phyloP scores from a whole-genome alignment of 768 basidiomycete species.

The Melanogaster broomeanus region DNA sequence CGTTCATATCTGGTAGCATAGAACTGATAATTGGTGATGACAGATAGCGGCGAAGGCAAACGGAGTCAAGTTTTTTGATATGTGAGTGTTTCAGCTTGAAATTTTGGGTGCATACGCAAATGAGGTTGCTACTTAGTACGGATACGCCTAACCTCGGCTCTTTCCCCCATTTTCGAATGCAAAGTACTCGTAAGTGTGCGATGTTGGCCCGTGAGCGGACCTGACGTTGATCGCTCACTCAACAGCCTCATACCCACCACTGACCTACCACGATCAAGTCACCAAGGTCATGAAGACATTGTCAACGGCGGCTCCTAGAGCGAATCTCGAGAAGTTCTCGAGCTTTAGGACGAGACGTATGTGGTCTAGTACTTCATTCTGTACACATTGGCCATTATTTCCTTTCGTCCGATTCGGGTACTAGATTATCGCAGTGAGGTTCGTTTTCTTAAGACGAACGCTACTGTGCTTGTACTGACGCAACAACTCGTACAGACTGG shows the following conservation, averaged over 20 bases:
- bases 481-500: slow-evolving; percentile 64
- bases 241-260: slow-evolving; percentile 56
- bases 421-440: slow-evolving; percentile 78
- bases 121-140: slow-evolving; percentile 49
- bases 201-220: slow-evolving; percentile 1
- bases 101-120: slow-evolving; percentile 6
- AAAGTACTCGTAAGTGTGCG: slow-evolving; percentile 40
- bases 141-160: slow-evolving; percentile 66
- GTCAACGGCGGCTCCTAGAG: slow-evolving; percentile 62
- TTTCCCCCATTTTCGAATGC: slow-evolving; percentile 36
- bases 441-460: slow-evolving; percentile 20
- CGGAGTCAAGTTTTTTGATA: slow-evolving; percentile 85
- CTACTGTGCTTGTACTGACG: slow-evolving; percentile 12
- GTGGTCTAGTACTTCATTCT: slow-evolving; percentile 22
- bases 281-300: slow-evolving; percentile 64
- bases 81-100: slow-evolving; percentile 47
- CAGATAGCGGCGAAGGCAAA: slow-evolving; percentile 78
- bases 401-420: slow-evolving; percentile 29
- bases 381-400: slow-evolving; percentile 7
- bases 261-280: slow-evolving; percentile 61
- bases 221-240: not conserved
- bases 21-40: not conserved
- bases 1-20: not conserved
- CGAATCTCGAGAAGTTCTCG: slow-evolving; percentile 65
- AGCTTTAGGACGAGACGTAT: slow-evolving; percentile 75